Conservation (phyloP, 805 yeast species). For the Pichia heedii region DNA sequence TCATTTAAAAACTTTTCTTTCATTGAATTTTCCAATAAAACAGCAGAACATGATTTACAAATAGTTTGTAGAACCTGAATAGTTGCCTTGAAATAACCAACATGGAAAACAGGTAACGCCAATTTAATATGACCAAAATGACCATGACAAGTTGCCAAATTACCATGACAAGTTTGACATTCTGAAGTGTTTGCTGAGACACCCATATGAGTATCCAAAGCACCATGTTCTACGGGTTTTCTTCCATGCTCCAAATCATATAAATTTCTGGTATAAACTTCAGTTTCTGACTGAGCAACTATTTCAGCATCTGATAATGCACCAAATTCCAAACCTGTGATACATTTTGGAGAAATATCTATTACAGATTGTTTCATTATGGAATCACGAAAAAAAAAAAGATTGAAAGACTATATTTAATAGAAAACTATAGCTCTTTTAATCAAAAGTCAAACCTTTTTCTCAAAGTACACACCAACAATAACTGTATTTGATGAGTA, state of each 20-base stretch:
- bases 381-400: background rate
- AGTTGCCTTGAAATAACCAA: slow-evolving; percentile 90
- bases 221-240: slow-evolving; percentile 74
- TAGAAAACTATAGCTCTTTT: too few species aligned
- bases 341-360: slow-evolving; percentile 83
- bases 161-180: slow-evolving; percentile 88
- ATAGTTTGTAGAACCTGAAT: slow-evolving; percentile 82
- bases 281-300: slow-evolving; percentile 89
- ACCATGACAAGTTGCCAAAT: slow-evolving; percentile 91
- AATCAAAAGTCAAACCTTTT: background rate
- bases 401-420: background rate
- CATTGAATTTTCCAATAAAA: slow-evolving; percentile 64
- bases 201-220: slow-evolving; percentile 91
- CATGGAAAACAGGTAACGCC: slow-evolving; percentile 94
- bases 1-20: slow-evolving; percentile 68
- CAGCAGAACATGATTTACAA: slow-evolving; percentile 80
- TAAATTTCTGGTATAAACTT: slow-evolving; percentile 81
- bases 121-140: slow-evolving; percentile 93
- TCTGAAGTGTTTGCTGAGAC: slow-evolving; percentile 77
- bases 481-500: too few species aligned
- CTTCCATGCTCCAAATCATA: slow-evolving; percentile 88
- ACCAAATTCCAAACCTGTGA: slow-evolving; percentile 84
- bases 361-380: slow-evolving; percentile 37
- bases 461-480: too few species aligned
- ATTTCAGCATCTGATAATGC: slow-evolving; percentile 90